These are phyloP conservation scores for Picea glauca DNA, from an alignment of 75 land plant genomes.

Conservation along the genomic window DNA sequence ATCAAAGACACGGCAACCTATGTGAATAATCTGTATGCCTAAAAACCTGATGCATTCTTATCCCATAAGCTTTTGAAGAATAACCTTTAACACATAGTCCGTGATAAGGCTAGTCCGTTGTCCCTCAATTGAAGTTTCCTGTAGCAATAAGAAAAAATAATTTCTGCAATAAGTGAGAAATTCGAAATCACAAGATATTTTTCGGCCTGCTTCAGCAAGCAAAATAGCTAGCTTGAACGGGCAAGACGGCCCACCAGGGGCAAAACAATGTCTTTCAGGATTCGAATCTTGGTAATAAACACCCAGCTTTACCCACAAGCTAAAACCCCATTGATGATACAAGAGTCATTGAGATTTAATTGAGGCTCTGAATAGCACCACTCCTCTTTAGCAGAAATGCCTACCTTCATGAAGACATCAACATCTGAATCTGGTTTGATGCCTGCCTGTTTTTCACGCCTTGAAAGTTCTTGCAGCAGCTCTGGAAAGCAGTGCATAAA, in stretches of 20 bases:
- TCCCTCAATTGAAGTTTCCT: constrained; percentile 42
- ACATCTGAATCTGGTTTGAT: constrained; percentile 43
- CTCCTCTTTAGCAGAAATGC: not conserved
- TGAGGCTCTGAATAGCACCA: not conserved
- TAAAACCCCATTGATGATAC: too few species aligned
- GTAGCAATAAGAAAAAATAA: not conserved
- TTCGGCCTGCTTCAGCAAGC: not conserved
- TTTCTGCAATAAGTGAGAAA: not conserved
- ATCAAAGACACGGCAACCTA: not conserved
- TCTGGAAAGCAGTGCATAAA: constrained; percentile 22
- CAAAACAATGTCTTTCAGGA: too few species aligned
- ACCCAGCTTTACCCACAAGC: too few species aligned
- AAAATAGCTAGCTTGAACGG: not conserved
- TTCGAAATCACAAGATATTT: not conserved
- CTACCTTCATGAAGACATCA: constrained; percentile 42
- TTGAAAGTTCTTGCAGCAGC: constrained; percentile 31
- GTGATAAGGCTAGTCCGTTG: constrained; percentile 28
- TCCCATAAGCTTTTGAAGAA: not conserved
- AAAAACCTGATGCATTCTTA: not conserved
- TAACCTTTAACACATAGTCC: constrained; percentile 43
- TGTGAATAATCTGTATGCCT: not conserved
- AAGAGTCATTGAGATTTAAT: not conserved
- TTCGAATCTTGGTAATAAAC: too few species aligned
- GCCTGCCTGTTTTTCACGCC: constrained; percentile 36
- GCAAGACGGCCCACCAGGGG: not conserved